These are phyloP conservation scores for Penicillium sp. DNA, from an alignment of 2,329 filamentous ascomycete species.

Conservation along the genomic window DNA sequence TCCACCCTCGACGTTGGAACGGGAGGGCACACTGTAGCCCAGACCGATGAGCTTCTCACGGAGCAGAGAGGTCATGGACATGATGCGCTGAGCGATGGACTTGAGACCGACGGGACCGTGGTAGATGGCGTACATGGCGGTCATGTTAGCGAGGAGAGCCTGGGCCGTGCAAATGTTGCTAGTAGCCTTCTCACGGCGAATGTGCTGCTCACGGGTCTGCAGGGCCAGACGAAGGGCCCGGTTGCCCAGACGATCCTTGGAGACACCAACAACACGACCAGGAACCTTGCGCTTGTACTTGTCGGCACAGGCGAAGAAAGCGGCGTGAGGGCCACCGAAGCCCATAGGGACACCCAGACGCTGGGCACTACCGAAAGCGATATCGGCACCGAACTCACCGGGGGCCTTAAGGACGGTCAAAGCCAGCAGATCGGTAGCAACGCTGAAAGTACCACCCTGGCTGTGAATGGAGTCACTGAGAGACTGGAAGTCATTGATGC, in stretches of 20 bases:
- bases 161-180: slow-evolving; percentile 98
- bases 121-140: slow-evolving; percentile 90
- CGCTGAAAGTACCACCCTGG: slow-evolving; percentile 77
- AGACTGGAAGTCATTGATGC: slow-evolving; percentile 72
- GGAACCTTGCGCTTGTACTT: slow-evolving; percentile 95
- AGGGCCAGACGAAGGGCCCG: slow-evolving; percentile 81
- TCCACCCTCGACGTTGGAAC: slow-evolving; percentile 60
- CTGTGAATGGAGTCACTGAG: slow-evolving; percentile 79
- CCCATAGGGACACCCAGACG: slow-evolving; percentile 90
- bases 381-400: slow-evolving; percentile 91
- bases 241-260: slow-evolving; percentile 84
- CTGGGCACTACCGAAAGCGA: slow-evolving; percentile 92
- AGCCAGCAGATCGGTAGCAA: slow-evolving; percentile 86
- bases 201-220: slow-evolving; percentile 95
- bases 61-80: slow-evolving; percentile 70
- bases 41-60: slow-evolving; percentile 65
- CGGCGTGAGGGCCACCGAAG: slow-evolving; percentile 91
- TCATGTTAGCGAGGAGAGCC: slow-evolving; percentile 93
- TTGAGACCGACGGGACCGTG: slow-evolving; percentile 84
- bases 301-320: slow-evolving; percentile 90
- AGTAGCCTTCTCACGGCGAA: slow-evolving; percentile 92
- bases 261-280: slow-evolving; percentile 85
- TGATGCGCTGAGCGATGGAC: slow-evolving; percentile 77
- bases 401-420: slow-evolving; percentile 86
- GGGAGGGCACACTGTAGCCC: slow-evolving; percentile 66